Evolutionary conservation across 495 filamentous ascomycete genomes (phyloP).

Genomic region (Xylaria acuta): DNA sequence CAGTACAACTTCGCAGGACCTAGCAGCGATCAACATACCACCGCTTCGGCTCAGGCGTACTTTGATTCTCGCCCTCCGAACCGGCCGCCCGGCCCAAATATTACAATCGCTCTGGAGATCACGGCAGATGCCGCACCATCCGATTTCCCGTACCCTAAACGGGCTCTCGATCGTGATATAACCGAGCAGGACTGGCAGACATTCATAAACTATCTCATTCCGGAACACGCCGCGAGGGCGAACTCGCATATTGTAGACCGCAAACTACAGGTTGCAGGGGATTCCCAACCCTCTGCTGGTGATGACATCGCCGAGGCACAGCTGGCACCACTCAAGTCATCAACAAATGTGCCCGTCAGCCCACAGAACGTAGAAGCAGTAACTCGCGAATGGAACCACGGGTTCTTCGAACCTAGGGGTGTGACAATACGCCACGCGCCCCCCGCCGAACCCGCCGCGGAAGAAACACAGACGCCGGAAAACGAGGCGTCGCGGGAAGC

Average conservation of each 20-base stretch:
- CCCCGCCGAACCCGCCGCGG: neutral
- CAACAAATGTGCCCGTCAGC: conserved; percentile 20
- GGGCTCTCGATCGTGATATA: conserved; percentile 44
- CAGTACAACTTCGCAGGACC: conserved; percentile 37
- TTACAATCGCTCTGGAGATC: conserved; percentile 37
- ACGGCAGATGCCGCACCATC: conserved; percentile 32
- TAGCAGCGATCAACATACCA: conserved; percentile 33
- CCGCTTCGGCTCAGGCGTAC: conserved; percentile 44
- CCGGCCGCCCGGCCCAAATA: conserved; percentile 16
- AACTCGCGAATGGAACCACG: conserved; percentile 57
- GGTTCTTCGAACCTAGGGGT: conserved; percentile 55
- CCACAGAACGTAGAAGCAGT: conserved; percentile 38
- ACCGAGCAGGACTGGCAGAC: conserved; percentile 56
- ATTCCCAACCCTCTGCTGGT: conserved; percentile 28
- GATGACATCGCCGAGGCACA: conserved; percentile 44
- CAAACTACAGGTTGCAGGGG: conserved; percentile 43
- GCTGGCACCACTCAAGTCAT: conserved; percentile 39
- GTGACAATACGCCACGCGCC: conserved; percentile 25
- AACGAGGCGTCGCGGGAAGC: neutral
- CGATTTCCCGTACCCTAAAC: conserved; percentile 44
- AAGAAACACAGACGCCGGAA: neutral
- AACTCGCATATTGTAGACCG: conserved; percentile 46
- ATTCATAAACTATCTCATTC: conserved; percentile 54
- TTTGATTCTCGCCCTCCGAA: conserved; percentile 47
- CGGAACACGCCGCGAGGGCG: conserved; percentile 37